A percentile compares a stretch with the other conserved stretches of the same genome.
These are phyloP conservation scores for Carex arenaria DNA, from an alignment of 202 grass and related monocot genomes.

Conservation along the genomic window DNA sequence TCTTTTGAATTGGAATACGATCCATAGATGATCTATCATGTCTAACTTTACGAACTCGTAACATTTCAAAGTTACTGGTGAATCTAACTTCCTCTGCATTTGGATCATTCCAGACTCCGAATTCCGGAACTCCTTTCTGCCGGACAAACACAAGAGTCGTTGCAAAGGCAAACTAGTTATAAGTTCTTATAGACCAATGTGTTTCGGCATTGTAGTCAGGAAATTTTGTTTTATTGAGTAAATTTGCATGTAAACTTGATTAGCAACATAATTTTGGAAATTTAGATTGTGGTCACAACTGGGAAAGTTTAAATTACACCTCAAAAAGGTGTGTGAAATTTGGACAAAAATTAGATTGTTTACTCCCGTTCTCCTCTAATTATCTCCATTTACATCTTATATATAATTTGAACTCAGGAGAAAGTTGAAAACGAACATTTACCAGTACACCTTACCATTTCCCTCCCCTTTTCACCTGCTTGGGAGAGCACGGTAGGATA, in stretches of 20 bases:
- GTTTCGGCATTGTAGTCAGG: not conserved
- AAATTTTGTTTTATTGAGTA: too few species aligned
- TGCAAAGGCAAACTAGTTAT: not conserved
- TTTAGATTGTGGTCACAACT: not conserved
- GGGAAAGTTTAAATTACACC: too few species aligned
- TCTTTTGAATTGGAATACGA: not conserved
- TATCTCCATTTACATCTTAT: not conserved
- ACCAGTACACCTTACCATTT: not conserved
- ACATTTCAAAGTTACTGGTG: not conserved
- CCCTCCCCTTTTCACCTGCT: not conserved
- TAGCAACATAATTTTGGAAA: not conserved
- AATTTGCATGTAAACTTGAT: not conserved
- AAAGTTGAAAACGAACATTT: not conserved
- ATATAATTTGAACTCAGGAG: not conserved
- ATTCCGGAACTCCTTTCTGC: not conserved
- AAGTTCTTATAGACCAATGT: not conserved
- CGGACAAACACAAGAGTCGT: not conserved
- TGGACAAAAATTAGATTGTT: not conserved
- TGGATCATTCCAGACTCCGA: slow-evolving; percentile 8
- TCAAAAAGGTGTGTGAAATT: not conserved
- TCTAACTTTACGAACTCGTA: not conserved
- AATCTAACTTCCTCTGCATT: not conserved
- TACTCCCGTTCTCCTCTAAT: not conserved
- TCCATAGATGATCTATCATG: not conserved
- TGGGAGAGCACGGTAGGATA: too few species aligned